Evolutionary conservation across 2,329 filamentous ascomycete genomes (phyloP).

Genomic region (Aspergillus calidoustus): DNA sequence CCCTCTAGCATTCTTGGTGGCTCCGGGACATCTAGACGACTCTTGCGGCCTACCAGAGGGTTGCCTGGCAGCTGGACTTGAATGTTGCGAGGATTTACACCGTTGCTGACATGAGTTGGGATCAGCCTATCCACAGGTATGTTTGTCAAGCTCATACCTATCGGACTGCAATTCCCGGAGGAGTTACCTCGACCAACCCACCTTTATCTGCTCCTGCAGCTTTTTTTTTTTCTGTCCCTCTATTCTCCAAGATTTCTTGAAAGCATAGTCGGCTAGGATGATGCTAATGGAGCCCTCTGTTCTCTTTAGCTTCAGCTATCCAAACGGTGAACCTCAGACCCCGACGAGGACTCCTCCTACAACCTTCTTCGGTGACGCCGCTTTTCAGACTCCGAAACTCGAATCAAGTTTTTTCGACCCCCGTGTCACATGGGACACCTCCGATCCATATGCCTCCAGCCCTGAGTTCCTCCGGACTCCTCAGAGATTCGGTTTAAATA

Average conservation of each 20-base stretch:
- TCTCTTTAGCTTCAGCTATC: conserved; percentile 51
- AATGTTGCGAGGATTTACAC: conserved; percentile 43
- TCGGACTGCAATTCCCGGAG: conserved; percentile 14
- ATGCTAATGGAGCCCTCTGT: conserved; percentile 39
- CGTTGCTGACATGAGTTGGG: conserved; percentile 53
- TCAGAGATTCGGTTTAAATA: conserved; percentile 43
- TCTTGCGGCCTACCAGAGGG: conserved; percentile 26
- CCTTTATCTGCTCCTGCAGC: not conserved
- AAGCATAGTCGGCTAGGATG: conserved; percentile 23
- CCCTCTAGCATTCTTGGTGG: conserved; percentile 36
- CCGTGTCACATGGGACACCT: conserved; percentile 52
- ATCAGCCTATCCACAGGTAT: conserved; percentile 53
- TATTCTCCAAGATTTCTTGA: not conserved
- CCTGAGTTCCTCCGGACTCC: conserved; percentile 51
- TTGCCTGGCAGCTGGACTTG: conserved; percentile 43
- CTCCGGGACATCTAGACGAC: conserved; percentile 27
- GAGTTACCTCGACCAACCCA: conserved; percentile 15
- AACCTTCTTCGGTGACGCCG: conserved; percentile 41
- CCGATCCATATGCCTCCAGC: conserved; percentile 53
- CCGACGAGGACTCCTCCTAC: conserved; percentile 51
- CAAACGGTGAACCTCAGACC: conserved; percentile 52
- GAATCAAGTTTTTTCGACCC: conserved; percentile 54
- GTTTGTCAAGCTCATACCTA: conserved; percentile 22
- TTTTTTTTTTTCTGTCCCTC: conserved; percentile 3
- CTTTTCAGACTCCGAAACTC: conserved; percentile 52